These are phyloP conservation scores for Chlorella sp. DNA, from an alignment of 139 green algal species.

Conservation along the genomic window DNA sequence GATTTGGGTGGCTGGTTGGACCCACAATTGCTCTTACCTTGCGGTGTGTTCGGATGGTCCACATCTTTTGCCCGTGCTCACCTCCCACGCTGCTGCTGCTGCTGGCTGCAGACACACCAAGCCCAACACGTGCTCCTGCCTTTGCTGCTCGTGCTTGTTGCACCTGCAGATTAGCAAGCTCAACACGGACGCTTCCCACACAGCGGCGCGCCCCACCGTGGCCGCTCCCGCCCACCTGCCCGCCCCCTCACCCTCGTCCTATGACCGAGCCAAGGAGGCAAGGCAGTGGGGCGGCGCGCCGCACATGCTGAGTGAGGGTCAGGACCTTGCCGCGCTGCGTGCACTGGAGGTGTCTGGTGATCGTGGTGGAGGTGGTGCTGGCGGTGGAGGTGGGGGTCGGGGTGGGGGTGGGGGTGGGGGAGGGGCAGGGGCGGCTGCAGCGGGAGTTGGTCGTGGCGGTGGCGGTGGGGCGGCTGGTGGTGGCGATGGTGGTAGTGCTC, in stretches of 20 bases:
- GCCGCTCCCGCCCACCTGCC: conserved; percentile 26
- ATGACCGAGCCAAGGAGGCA: conserved; percentile 10
- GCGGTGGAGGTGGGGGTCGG: too few relatives aligned
- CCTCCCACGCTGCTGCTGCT: neutral
- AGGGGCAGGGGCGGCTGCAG: too few relatives aligned
- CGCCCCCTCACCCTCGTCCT: conserved; percentile 2
- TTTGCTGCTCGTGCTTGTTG: neutral
- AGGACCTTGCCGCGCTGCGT: too few relatives aligned
- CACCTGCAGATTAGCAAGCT: conserved; percentile 37
- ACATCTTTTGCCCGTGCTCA: neutral
- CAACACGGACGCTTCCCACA: conserved; percentile 31
- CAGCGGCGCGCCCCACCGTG: conserved; percentile 14
- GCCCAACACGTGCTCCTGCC: neutral
- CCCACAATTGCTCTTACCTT: neutral
- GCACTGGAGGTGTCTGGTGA: too few relatives aligned
- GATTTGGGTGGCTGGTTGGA: too few relatives aligned
- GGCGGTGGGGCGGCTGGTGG: too few relatives aligned
- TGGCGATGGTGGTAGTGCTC: too few relatives aligned
- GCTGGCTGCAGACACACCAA: neutral
- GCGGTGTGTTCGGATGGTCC: neutral
- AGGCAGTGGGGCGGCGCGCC: too few relatives aligned
- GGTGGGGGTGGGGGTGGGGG: too few relatives aligned
- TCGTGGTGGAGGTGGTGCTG: too few relatives aligned
- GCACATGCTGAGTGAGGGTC: too few relatives aligned
- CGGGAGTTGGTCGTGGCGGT: too few relatives aligned